Evolutionary conservation across 1,139 yeast genomes (phyloP), one percentile per base, ranked within the genome.

Genomic region (Groenewaldozyma sp.): DNA sequence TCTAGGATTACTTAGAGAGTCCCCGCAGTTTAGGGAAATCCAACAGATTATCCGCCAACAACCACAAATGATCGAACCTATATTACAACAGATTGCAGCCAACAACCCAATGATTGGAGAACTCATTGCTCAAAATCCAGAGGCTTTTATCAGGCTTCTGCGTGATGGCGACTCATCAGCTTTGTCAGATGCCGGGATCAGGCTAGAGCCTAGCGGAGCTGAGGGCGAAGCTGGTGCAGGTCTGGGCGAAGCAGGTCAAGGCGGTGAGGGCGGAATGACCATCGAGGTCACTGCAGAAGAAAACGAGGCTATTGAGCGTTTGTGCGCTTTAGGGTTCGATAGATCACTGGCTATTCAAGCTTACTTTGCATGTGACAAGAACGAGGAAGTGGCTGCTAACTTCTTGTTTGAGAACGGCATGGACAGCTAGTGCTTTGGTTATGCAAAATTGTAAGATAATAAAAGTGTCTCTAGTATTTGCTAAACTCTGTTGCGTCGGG

Each of bases 341-440:
- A 75, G 95, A 52, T 73, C 79, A 53, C 67, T 82, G 47, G 98
- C 83, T 37, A 76, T 88, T 46, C 96, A 88, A 66, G 95, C 94
- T 28, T 93, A 86, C 65, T 80, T 93, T 73, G 98, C 97, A 35
- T 91, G 98, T 63, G 98, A 93, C 58, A 91, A 88, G 68, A 87
- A 91, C 64, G 98, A 91, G 65, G 96, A 91, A 67, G 74, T 86
- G 54, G 87, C 98, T 34, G 98, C 97, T 31, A 93, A 91, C 64
- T 76, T 86, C 56, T 70, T 91, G 54, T 83, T 82, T 44, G 70
- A 65, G 50, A 66, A 65, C 41, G 70, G 69, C 28, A 49, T 58
- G 42, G 64, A 60, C 11, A 64, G 61, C 16, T 41, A 37, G 10
- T 38, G 4, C 4, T 29, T 5, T 7, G 4, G 13, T 16, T 29